phyloP scores from a whole-genome alignment of 306 rosid species.

The Gastrolobium bilobum region DNA sequence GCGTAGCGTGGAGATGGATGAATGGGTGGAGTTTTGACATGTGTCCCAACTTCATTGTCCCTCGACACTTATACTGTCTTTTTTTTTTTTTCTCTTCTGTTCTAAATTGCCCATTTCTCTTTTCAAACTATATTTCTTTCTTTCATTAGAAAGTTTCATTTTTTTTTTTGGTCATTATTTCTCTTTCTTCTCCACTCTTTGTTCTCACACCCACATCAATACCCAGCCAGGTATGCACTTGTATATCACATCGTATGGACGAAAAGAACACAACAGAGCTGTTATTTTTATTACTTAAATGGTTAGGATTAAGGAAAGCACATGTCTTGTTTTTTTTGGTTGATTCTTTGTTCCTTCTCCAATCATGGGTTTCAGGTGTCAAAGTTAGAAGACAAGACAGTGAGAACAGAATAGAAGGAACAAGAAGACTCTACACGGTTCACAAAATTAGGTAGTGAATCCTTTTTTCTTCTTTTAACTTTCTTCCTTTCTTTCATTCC shows the following conservation, averaged over 20 bases:
- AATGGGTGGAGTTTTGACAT: slow-evolving; percentile 76
- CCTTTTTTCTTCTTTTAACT: slow-evolving; percentile 5
- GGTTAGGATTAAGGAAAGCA: slow-evolving; percentile 46
- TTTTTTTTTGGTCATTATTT: background rate
- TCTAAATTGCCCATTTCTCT: slow-evolving; percentile 22
- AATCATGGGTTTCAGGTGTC: slow-evolving; percentile 54
- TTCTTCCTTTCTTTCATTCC: slow-evolving; percentile 42
- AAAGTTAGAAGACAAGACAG: slow-evolving; percentile 25
- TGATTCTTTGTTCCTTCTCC: slow-evolving; percentile 42
- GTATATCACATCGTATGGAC: background rate
- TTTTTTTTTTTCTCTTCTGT: background rate
- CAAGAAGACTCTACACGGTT: slow-evolving; percentile 54
- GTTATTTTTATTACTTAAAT: slow-evolving; percentile 5
- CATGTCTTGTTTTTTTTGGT: slow-evolving; percentile 45
- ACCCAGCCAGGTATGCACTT: slow-evolving; percentile 32
- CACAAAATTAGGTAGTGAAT: slow-evolving; percentile 65
- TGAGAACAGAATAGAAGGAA: slow-evolving; percentile 29
- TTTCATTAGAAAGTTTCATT: slow-evolving; percentile 29
- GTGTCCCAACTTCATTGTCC: slow-evolving; percentile 54
- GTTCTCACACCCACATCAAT: slow-evolving; percentile 28
- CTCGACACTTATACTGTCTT: background rate
- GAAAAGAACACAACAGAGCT: slow-evolving; percentile 40
- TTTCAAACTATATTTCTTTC: slow-evolving; percentile 6
- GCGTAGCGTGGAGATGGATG: slow-evolving; percentile 13
- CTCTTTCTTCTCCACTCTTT: slow-evolving; percentile 46